Evolutionary conservation across 768 basidiomycete genomes (phyloP).

Genomic region (Serendipita sp.): DNA sequence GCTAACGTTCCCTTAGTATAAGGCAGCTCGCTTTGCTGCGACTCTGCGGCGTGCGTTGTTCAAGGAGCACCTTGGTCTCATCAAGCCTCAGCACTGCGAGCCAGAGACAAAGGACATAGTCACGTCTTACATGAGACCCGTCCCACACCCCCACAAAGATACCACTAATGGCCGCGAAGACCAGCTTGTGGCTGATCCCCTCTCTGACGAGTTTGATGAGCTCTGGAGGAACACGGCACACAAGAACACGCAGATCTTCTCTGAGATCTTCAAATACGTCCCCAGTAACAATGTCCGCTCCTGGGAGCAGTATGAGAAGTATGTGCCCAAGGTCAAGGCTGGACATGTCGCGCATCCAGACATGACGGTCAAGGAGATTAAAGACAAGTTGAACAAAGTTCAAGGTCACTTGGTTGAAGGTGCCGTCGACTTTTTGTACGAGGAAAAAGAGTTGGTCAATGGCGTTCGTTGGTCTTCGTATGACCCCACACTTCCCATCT

Average conservation of each 20-base stretch:
- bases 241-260: slow-evolving; percentile 71
- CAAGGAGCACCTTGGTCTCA: slow-evolving; percentile 78
- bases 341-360: slow-evolving; percentile 62
- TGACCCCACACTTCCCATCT: slow-evolving; percentile 67
- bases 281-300: slow-evolving; percentile 68
- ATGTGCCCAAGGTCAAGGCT: slow-evolving; percentile 57
- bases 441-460: slow-evolving; percentile 53
- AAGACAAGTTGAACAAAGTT: slow-evolving; percentile 50
- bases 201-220: slow-evolving; percentile 40
- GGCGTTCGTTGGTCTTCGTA: slow-evolving; percentile 59
- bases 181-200: slow-evolving; percentile 57
- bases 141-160: slow-evolving; percentile 54
- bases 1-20: slow-evolving; percentile 24
- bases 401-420: slow-evolving; percentile 27
- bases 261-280: slow-evolving; percentile 73
- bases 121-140: slow-evolving; percentile 60
- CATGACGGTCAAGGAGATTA: slow-evolving; percentile 51
- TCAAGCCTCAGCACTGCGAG: slow-evolving; percentile 48
- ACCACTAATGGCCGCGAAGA: slow-evolving; percentile 47
- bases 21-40: slow-evolving; percentile 67
- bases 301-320: slow-evolving; percentile 70
- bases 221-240: slow-evolving; percentile 60
- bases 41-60: slow-evolving; percentile 70
- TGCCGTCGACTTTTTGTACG: slow-evolving; percentile 56
- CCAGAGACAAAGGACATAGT: slow-evolving; percentile 26